Percentiles rank a stretch among this genome's conserved stretches.
These are phyloP conservation scores for Exsudoporus frostii DNA, from an alignment of 768 basidiomycete genomes.

Conservation along the genomic window DNA sequence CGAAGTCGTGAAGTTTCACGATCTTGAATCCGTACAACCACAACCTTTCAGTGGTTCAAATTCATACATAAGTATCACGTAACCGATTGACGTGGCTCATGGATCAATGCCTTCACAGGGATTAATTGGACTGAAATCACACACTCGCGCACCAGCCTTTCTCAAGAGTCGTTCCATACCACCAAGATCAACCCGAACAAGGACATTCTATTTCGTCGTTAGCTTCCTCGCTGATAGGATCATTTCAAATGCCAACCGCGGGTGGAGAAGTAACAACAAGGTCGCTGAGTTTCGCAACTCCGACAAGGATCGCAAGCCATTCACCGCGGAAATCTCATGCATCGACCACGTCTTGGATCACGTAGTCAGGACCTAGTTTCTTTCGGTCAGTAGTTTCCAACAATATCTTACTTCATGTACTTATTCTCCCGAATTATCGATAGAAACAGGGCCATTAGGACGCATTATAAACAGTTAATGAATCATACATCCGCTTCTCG, in stretches of 20 bases:
- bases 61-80: background rate
- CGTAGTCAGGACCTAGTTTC: no score
- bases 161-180: no score
- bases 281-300: conserved; percentile 1
- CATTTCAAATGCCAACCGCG: background rate
- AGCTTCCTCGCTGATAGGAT: no score
- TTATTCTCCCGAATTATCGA: no score
- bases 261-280: background rate
- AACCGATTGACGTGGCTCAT: background rate
- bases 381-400: no score
- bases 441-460: no score
- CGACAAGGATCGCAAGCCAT: background rate
- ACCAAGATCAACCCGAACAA: no score
- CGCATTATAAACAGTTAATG: no score
- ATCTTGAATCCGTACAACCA: background rate
- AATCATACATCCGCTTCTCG: background rate
- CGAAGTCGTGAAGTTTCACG: background rate
- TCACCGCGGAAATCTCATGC: no score
- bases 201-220: background rate
- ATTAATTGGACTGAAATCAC: background rate
- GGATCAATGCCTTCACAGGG: background rate
- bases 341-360: no score
- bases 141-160: background rate
- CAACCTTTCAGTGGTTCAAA: background rate
- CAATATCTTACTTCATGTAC: no score